Base-by-base conservation (phyloP, 495 filamentous ascomycete species). In the Penicillium pulvis region DNA sequence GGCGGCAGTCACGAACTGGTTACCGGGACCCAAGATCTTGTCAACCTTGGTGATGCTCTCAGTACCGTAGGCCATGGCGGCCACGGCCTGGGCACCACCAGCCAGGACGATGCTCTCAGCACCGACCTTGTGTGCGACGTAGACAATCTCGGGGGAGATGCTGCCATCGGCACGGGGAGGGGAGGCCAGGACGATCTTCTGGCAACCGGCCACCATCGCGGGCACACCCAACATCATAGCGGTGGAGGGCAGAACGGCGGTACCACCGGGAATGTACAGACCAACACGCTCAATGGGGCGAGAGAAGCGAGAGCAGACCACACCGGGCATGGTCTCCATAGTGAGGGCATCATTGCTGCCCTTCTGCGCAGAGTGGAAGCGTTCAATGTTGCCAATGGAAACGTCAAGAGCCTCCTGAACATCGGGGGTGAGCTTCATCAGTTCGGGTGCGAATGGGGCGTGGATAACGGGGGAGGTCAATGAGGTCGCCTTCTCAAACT, bases 161-260 rank as follows among this genome's bases (percentile, higher is more conserved):
- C 84, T 90, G 42, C 94, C 94, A 66, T 98, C 94, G 0, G 87
- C 71, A 51, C 94, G 87, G 8, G 94, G 95, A 7, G 94, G 94
- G 0, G 93, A 93, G 10, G 95, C 94, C 30, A 98, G 71, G 20
- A 98, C 87, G 46, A 98, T 98, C 73, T 87, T 92, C 71, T 92
- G 85, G 81, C 94, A 98, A n/a, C 94, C 95, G 12, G 94, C 94
- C 4, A 97, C 94, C 86, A 94, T 93, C 33, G 94, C 94, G 17
- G 94, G 94, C 6, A 98, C 94, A 67, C 94, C 94, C 26, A 98
- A 83, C 94, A 98, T 98, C 66, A 98, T 86, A 2, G 94, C 94
- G 14, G 94, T 97, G 48, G 91, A 96, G 4, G 94, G 94, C 14
- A 98, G 83, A 12, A 98, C 94, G 1, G 94, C 94, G 0, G 94